phyloP scores from a whole-genome alignment of 441 rosid genomes.

The Pelargonium citronellum region DNA sequence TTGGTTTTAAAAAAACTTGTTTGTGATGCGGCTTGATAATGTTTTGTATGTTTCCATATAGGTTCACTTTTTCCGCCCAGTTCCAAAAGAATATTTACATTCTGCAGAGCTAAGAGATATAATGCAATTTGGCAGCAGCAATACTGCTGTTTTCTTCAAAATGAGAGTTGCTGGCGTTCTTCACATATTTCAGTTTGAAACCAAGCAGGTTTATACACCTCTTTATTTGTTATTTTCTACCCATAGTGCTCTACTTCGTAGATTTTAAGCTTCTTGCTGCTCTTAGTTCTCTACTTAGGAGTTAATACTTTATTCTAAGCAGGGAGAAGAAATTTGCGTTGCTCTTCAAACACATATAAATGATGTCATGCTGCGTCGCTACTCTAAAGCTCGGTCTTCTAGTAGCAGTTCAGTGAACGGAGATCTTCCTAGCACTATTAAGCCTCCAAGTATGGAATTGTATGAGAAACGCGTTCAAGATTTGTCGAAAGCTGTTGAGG shows the following conservation, averaged over 20 bases:
- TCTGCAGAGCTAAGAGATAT: constrained; percentile 95
- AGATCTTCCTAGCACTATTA: constrained; percentile 54
- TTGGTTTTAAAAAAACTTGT: background rate
- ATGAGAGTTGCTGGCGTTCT: constrained; percentile 99
- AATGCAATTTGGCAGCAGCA: constrained; percentile 99
- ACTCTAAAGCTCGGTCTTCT: constrained; percentile 79
- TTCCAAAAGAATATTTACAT: constrained; percentile 93
- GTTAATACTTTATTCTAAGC: constrained; percentile 12
- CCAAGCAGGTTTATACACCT: constrained; percentile 66
- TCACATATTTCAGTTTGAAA: constrained; percentile 95
- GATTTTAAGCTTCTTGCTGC: background rate
- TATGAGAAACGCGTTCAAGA: constrained; percentile 76
- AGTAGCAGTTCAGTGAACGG: constrained; percentile 61
- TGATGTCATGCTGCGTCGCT: constrained; percentile 97
- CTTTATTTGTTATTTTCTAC: background rate
- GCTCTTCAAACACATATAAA: constrained; percentile 98
- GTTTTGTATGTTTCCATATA: constrained; percentile 24
- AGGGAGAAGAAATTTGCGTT: constrained; percentile 99
- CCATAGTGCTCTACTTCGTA: background rate
- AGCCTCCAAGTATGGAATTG: constrained; percentile 52
- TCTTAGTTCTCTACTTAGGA: background rate
- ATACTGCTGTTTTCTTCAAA: constrained; percentile 94
- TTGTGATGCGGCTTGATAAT: constrained; percentile 5
- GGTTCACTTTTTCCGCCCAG: constrained; percentile 98
- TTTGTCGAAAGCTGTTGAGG: constrained; percentile 71